Base-by-base conservation (phyloP, 441 rosid genomes). In the Aquilaria agallochum region DNA sequence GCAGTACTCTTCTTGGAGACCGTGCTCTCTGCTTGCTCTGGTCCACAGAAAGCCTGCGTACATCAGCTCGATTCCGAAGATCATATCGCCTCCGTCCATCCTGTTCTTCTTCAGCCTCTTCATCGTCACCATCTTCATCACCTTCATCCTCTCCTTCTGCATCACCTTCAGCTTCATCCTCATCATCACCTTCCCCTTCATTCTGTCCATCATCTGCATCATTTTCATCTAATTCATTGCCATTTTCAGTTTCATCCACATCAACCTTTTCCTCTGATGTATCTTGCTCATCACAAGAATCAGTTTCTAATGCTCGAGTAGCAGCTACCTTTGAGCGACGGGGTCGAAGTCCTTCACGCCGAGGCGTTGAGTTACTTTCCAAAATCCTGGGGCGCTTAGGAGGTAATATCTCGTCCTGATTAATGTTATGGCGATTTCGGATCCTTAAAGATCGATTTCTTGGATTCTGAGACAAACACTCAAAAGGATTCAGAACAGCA, bases 271-370 rank as follows among this genome's bases (percentile, higher is more conserved):
- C 93, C 61, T 90, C 95, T 51, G 94, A 90, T 58, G 80, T 71
- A 67, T 83, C 97, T 67, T 83, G 85, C 68, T 82, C 95, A 66
- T 78, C 90, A 56, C 78, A 90, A 61, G 87, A 82, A 64, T 82
- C 93, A 76, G 68, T 74, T 72, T 74, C 63, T 86, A 65, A 40
- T 67, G 81, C 66, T 80, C 78, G 45, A 72, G 84, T 84, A 62
- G 77, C 76, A 46, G 76, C 56, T 31, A 75, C 71, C 72, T 80
- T 85, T 31, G 96, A 90, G 59, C 85, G 88, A 56, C 99, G 97
- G 60, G 99, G 99, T 53, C 99, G 84, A 72, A 95, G 71, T 55
- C 99, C 99, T 85, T 95, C 98, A 65, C 99, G 97, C 32, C 99
- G 89, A 57, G 99, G 99, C 6, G 78, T 76, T 50, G 78, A 74